Evolutionary conservation across 495 filamentous ascomycete genomes (phyloP).

Genomic region (Daldinia decipiens): DNA sequence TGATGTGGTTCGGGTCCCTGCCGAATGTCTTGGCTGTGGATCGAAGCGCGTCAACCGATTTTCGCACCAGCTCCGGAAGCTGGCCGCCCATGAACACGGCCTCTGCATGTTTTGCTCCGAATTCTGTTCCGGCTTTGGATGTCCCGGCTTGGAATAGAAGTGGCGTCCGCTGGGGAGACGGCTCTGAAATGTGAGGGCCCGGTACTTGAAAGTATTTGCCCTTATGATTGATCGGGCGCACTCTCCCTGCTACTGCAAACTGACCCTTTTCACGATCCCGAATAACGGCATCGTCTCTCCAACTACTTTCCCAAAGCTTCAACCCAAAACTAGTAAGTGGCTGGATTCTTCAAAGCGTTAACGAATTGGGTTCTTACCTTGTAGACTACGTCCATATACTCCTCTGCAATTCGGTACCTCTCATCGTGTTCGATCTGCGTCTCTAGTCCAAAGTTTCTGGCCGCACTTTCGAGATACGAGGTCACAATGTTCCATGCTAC

Average conservation of each 20-base stretch:
- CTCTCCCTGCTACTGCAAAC: constrained; percentile 63
- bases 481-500: constrained; percentile 71
- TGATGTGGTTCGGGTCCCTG: constrained; percentile 61
- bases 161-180: constrained; percentile 68
- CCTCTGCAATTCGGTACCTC: constrained; percentile 67
- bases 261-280: constrained; percentile 61
- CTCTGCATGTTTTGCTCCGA: constrained; percentile 67
- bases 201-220: constrained; percentile 71
- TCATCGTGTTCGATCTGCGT: constrained; percentile 67
- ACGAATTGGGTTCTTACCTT: constrained; percentile 46
- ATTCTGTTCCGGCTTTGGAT: constrained; percentile 65
- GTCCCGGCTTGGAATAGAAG: constrained; percentile 68
- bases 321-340: constrained; percentile 16
- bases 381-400: constrained; percentile 71
- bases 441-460: constrained; percentile 64
- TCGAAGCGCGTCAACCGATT: constrained; percentile 63
- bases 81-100: constrained; percentile 64
- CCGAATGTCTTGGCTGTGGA: constrained; percentile 55
- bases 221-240: constrained; percentile 68
- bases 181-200: constrained; percentile 67
- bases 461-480: constrained; percentile 69
- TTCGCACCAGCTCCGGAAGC: constrained; percentile 57
- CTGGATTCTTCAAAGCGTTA: constrained; percentile 7
- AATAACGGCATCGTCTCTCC: constrained; percentile 66
- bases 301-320: constrained; percentile 67